Evolutionary conservation across 257 asterid species (phyloP), one percentile per base, ranked within the genome.

Genomic region (Verbena officinalis): DNA sequence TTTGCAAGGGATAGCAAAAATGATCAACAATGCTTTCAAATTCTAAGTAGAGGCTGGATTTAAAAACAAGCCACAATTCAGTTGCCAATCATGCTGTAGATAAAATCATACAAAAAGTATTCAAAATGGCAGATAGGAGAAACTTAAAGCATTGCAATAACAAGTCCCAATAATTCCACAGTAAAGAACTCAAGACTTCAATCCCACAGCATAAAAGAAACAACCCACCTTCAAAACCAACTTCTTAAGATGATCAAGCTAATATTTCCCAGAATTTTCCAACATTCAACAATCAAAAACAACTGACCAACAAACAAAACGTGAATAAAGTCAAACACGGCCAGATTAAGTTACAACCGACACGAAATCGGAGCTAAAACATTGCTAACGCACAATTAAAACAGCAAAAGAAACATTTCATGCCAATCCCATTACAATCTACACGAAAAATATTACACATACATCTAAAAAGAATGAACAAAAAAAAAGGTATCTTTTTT

Each of bases 281-380:
- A 7, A 4, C 45, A 44, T 59, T 65, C 48, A 65, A 39, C 55
- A 38, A 66, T 60, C 42, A 67, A 70, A 20, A 70, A 64, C 51
- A 5, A 55, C 11, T 17, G 10, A 72, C 56, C 38, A 16, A 49
- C 30, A 39, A 45, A 30, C 21, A 30, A 14, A 71, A 54, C 21
- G 10, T 9, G 21, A 0, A 34, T 27, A 49, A 12, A 72, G 63
- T 44, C 65, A 50, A 71, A 55, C 33, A 19, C 7, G 17, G n/a
- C 13, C 48, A 17, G 43, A 63, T 20, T 2, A 52, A 43, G 23
- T 14, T 9, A 31, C 61, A 21, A 30, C 27, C 63, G 17, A 21
- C 11, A 3, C 33, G 16, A 15, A 34, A 45, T 12, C 27, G 50
- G 48, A 68, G 63, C 52, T 30, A 11, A 49, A 38, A 10, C 48